Evolutionary conservation across 1,284 basidiomycete species (phyloP).

Genomic region (Rhodotorula glutinis): DNA sequence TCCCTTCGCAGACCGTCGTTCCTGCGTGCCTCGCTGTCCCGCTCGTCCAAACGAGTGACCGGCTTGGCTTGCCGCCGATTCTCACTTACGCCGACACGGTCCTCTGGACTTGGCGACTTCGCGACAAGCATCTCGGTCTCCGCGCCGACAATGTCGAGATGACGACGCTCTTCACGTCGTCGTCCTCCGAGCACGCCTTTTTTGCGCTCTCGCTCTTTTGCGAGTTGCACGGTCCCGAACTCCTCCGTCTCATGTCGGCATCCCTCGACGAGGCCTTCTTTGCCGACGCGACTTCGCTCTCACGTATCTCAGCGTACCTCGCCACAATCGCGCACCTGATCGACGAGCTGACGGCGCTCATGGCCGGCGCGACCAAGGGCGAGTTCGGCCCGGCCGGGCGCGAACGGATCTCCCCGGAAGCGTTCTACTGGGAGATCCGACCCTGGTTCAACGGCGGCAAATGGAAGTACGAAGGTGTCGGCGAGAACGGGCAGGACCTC

Average conservation of each 20-base stretch:
- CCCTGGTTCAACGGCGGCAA: slow-evolving; percentile 87
- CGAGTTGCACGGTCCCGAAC: slow-evolving; percentile 82
- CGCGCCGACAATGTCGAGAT: slow-evolving; percentile 57
- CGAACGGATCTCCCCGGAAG: slow-evolving; percentile 57
- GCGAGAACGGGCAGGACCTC: slow-evolving; percentile 52
- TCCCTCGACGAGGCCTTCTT: slow-evolving; percentile 91
- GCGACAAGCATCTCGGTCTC: slow-evolving; percentile 44
- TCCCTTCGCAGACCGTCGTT: slow-evolving; percentile 57
- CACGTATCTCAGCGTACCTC: slow-evolving; percentile 70
- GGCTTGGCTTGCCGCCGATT: slow-evolving; percentile 81
- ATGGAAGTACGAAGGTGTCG: slow-evolving; percentile 80
- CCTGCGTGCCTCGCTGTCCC: slow-evolving; percentile 74
- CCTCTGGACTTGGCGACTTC: slow-evolving; percentile 76
- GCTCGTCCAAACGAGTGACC: slow-evolving; percentile 67
- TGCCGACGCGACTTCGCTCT: slow-evolving; percentile 70
- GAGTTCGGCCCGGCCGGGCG: slow-evolving; percentile 50
- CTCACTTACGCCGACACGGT: slow-evolving; percentile 92
- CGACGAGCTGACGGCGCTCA: slow-evolving; percentile 60
- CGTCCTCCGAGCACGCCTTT: slow-evolving; percentile 82
- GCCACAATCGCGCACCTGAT: slow-evolving; percentile 64
- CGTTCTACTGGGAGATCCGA: slow-evolving; percentile 79
- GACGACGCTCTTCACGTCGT: slow-evolving; percentile 72
- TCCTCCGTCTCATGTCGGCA: slow-evolving; percentile 77
- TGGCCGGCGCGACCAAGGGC: slow-evolving; percentile 65
- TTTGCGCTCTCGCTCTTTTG: slow-evolving; percentile 86